A percentile compares a stretch with the other conserved stretches of the same genome.
phyloP scores from a whole-genome alignment of 2,329 filamentous ascomycete species.

The Ophiostoma australiae region DNA sequence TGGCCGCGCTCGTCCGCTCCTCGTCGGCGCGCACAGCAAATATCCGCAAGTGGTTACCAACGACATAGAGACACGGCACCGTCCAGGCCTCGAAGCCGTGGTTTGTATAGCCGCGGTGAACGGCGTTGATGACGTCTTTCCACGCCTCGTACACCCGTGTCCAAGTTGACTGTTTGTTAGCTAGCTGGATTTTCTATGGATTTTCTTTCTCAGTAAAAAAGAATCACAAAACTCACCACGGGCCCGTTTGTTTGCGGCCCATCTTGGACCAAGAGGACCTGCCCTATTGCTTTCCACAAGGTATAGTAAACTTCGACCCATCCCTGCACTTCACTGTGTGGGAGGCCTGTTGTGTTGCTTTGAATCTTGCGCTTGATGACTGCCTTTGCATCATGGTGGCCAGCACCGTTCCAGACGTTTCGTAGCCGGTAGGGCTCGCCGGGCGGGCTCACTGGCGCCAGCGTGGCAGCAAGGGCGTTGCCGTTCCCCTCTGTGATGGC shows the following conservation, averaged over 20 bases:
- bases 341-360: slow-evolving; percentile 53
- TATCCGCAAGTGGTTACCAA: slow-evolving; percentile 76
- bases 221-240: background rate
- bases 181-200: too few relatives aligned
- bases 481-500: slow-evolving; percentile 64
- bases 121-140: slow-evolving; percentile 73
- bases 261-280: slow-evolving; percentile 56
- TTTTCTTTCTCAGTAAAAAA: slow-evolving; percentile 18
- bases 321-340: slow-evolving; percentile 65
- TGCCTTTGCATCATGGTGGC: slow-evolving; percentile 57
- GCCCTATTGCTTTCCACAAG: slow-evolving; percentile 78
- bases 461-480: slow-evolving; percentile 65
- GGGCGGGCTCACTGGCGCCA: slow-evolving; percentile 64
- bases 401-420: slow-evolving; percentile 67
- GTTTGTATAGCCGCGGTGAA: slow-evolving; percentile 77
- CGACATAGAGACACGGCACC: slow-evolving; percentile 81
- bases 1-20: slow-evolving; percentile 46
- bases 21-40: slow-evolving; percentile 91
- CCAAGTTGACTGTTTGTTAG: slow-evolving; percentile 55
- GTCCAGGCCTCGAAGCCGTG: slow-evolving; percentile 82
- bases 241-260: slow-evolving; percentile 4
- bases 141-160: slow-evolving; percentile 79
- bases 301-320: slow-evolving; percentile 81
- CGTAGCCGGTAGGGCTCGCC: slow-evolving; percentile 61
- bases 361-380: slow-evolving; percentile 70